Conservation (phyloP, 805 yeast species). For the Kodamaea nitidulidarum region DNA sequence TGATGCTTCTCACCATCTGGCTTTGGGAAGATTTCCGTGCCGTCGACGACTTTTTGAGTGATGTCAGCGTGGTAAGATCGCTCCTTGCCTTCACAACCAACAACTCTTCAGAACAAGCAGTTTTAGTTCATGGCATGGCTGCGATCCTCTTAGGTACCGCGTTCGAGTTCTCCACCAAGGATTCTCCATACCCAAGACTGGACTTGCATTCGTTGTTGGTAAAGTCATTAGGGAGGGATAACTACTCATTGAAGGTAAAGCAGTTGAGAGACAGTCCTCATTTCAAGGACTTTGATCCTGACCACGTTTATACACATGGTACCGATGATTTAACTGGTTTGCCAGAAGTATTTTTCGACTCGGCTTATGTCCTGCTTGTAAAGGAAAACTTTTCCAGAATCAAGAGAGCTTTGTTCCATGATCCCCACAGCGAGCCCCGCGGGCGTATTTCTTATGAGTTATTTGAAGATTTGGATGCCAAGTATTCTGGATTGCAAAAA, state of each 20-base stretch:
- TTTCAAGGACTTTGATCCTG: conserved; percentile 56
- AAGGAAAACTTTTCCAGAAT: conserved; percentile 68
- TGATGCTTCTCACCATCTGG: conserved; percentile 73
- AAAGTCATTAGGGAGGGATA: conserved; percentile 75
- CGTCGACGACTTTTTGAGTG: conserved; percentile 69
- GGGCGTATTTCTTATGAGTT: conserved; percentile 61
- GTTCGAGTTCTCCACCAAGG: conserved; percentile 66
- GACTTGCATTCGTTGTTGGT: conserved; percentile 60
- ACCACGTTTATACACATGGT: conserved; percentile 44
- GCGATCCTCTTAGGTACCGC: conserved; percentile 68
- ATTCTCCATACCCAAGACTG: conserved; percentile 60
- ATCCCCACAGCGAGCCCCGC: conserved; percentile 70
- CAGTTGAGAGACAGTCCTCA: conserved; percentile 61
- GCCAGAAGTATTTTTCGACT: conserved; percentile 75
- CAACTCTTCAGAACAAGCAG: conserved; percentile 45
- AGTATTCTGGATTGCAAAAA: conserved; percentile 24
- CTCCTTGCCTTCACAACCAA: conserved; percentile 58
- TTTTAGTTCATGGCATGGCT: conserved; percentile 67
- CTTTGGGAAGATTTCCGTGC: conserved; percentile 72
- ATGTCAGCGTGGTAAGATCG: conserved; percentile 61
- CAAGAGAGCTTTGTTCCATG: conserved; percentile 64
- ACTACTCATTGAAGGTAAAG: conserved; percentile 66
- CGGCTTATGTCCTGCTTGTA: conserved; percentile 58
- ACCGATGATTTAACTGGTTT: conserved; percentile 77
- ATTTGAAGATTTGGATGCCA: conserved; percentile 43